These are phyloP conservation scores for Fagopyrum homotropicum DNA, from an alignment of 148 eudicot species.

Conservation along the genomic window DNA sequence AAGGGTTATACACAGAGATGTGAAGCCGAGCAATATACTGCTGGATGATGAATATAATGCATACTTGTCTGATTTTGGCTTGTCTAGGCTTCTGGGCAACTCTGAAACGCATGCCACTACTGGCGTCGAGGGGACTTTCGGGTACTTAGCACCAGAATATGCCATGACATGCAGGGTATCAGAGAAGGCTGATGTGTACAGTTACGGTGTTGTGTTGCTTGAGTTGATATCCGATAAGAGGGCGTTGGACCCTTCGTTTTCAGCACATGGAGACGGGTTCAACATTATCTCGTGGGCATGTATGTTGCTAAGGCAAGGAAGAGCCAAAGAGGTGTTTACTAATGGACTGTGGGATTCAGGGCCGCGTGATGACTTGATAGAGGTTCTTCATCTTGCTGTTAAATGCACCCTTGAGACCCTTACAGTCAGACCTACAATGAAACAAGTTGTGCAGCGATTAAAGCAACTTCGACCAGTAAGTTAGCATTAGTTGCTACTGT, in stretches of 20 bases:
- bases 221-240: constrained; percentile 64
- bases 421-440: constrained; percentile 55
- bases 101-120: constrained; percentile 61
- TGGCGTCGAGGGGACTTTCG: constrained; percentile 70
- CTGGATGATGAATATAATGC: constrained; percentile 56
- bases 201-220: constrained; percentile 68
- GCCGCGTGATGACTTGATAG: constrained; percentile 40
- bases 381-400: constrained; percentile 47
- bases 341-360: constrained; percentile 48
- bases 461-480: constrained; percentile 36
- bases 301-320: constrained; percentile 39
- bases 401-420: constrained; percentile 44
- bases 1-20: constrained; percentile 57
- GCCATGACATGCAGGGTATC: constrained; percentile 63
- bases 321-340: constrained; percentile 43
- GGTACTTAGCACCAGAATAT: constrained; percentile 75
- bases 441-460: constrained; percentile 45
- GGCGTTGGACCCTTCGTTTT: constrained; percentile 65
- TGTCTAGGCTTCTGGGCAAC: constrained; percentile 45
- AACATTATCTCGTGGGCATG: constrained; percentile 64
- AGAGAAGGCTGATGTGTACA: constrained; percentile 64
- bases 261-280: constrained; percentile 49
- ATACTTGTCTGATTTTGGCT: constrained; percentile 68
- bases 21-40: constrained; percentile 67
- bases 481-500: not conserved